Base-by-base conservation (phyloP, 169 alveolate species). In the Babesia divergens region DNA sequence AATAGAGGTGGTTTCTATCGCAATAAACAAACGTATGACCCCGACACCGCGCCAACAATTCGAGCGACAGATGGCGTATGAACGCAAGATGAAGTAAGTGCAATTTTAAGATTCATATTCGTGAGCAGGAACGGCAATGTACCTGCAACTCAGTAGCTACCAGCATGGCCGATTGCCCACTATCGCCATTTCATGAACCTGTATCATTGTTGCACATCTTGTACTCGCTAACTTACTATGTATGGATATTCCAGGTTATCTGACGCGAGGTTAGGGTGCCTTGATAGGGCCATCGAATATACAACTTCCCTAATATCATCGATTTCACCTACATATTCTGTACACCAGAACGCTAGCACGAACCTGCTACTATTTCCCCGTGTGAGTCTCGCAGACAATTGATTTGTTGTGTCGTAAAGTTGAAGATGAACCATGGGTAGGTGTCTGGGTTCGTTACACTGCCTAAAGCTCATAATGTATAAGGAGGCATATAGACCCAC, bases 241-340 rank as follows among this genome's bases (percentile, higher is more conserved):
- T 88, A 88, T 9, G 93, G 93, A 49, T 88, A 88, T 26, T 84
- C 75, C 29, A 87, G 58, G 11, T 81, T 82, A 20, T 82, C 92
- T 49, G 58, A 91, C 14, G 89, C 71, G 6, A 76, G 65, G 68
- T 77, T 70, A 5, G 97, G 95, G 50, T 92, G 96, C 59, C 72
- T 82, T 22, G 96, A 83, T 50, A 93, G 54, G 7, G 97, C 94
- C 32, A 93, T 86, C 0, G 96, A 85, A 75, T 93, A 93, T 11
- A 89, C 86, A 24, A 93, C 96, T 53, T 92, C 90, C 28, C 96
- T 90, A 50, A 93, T 92, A 56, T 93, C 97, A 49, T 93, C 97
- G 22, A 77, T 62, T 38, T 90, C 84, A 3, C 95, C 95, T 65
- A 47, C 66, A n/a, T 67, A 14, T 14, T 26, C 7, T 6, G 7